These are phyloP conservation scores for Pholiota conissans DNA, from an alignment of 768 basidiomycete genomes.

Conservation along the genomic window DNA sequence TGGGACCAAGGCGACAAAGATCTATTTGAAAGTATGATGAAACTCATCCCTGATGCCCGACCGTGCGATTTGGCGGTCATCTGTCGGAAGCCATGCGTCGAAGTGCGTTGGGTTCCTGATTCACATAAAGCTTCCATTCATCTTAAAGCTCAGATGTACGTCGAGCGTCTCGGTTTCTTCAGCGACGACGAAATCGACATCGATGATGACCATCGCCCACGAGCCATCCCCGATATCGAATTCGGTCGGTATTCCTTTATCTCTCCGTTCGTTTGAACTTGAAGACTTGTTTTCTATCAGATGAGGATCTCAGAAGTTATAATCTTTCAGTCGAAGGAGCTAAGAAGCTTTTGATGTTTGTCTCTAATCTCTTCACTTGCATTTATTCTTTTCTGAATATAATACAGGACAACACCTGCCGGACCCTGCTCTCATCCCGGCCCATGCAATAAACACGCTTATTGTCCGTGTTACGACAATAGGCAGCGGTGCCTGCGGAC, in stretches of 20 bases:
- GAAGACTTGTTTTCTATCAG: background rate
- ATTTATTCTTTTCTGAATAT: constrained; percentile 8
- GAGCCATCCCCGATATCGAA: background rate
- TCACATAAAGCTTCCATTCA: too few species aligned
- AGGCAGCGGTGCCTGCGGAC: constrained; percentile 44
- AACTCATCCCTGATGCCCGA: constrained; percentile 41
- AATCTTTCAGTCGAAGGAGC: too few species aligned
- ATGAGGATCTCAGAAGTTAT: too few species aligned
- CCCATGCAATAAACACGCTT: constrained; percentile 33
- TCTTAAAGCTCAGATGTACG: too few species aligned
- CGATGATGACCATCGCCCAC: background rate
- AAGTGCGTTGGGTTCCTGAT: constrained; percentile 31
- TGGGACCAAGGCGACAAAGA: constrained; percentile 28
- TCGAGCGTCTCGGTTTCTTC: constrained; percentile 22
- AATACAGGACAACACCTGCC: background rate
- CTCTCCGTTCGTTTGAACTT: background rate
- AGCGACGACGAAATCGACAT: constrained; percentile 11
- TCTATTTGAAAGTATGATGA: constrained; percentile 35
- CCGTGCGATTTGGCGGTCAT: constrained; percentile 53
- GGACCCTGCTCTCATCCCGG: constrained; percentile 49
- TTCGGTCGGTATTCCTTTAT: background rate
- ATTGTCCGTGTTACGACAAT: constrained; percentile 40
- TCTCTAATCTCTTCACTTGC: background rate
- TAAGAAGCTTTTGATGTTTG: background rate
- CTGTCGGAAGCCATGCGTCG: constrained; percentile 45